phyloP scores from a whole-genome alignment of 1,284 basidiomycete species.

The Malassezia cuniculi region DNA sequence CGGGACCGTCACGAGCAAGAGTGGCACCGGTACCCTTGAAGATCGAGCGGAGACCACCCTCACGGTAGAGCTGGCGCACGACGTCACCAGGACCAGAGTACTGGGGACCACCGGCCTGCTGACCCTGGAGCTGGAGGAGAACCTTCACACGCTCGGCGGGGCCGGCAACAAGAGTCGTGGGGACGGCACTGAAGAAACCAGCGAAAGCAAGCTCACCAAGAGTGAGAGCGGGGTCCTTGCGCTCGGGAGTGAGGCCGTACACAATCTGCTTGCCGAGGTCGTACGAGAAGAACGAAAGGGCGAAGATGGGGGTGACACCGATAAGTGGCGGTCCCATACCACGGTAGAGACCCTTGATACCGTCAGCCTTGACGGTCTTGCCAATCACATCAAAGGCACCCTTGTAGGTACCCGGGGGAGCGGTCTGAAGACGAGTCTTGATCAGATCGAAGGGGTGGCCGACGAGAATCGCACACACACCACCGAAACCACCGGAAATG shows the following conservation, averaged over 20 bases:
- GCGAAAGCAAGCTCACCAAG: conserved; percentile 74
- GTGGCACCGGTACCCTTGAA: conserved; percentile 88
- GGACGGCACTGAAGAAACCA: conserved; percentile 86
- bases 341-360: conserved; percentile 65
- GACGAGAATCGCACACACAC: conserved; percentile 70
- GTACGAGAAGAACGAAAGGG: conserved; percentile 96
- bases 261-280: conserved; percentile 85
- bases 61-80: conserved; percentile 76
- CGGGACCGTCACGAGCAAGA: conserved; percentile 83
- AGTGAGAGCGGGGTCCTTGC: conserved; percentile 57
- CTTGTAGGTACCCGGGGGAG: conserved; percentile 72
- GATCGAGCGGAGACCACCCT: conserved; percentile 82
- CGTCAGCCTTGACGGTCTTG: conserved; percentile 78
- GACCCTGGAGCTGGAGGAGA: conserved; percentile 78
- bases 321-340: conserved; percentile 66
- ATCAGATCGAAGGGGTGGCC: conserved; percentile 96
- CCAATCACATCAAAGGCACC: conserved; percentile 86
- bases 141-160: conserved; percentile 97
- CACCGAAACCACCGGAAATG: conserved; percentile 69
- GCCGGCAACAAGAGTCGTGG: conserved; percentile 78
- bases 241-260: conserved; percentile 53
- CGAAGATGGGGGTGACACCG: conserved; percentile 96
- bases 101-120: conserved; percentile 55
- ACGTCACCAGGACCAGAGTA: conserved; percentile 91
- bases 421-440: conserved; percentile 85